Base-by-base conservation (phyloP, 2,329 filamentous ascomycete species). In the Sarocladiaceae sp. region DNA sequence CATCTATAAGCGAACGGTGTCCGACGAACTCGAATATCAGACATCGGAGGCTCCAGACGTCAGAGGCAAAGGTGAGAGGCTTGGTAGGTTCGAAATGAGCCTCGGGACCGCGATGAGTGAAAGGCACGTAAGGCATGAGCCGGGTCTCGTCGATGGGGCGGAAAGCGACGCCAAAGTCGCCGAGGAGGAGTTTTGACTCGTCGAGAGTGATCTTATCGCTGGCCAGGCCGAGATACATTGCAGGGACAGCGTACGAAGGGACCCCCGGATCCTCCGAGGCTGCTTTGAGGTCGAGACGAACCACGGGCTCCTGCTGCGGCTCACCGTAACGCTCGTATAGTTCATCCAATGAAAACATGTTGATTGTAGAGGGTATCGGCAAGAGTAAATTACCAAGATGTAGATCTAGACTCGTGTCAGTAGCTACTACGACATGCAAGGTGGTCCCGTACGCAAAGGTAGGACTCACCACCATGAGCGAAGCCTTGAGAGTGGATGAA, bases 11-110 rank as follows among this genome's bases (percentile, higher is more conserved):
- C 2, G 46, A 39, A 15, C 42, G 45, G 19, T 47, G 46, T 4
- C 50, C 59, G 7, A 69, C 47, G 16, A 68, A 56, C 12, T 47
- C 45, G 58, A 58, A 68, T 33, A 68, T 62, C 0, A 57, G 45
- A 44, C 56, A 63, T 0, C 53, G 61, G 10, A 69, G 59, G 6
- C 55, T 62, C 66, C 65, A 69, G n/a, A 67, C 64, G 32, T 68
- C 65, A 0, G 61, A 59, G 18, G 57, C 16, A 31, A 57, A 64
- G 2, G 59, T 58, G 4, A 67, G 51, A 11, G 62, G 55, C 10
- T 45, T 54, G 9, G 46, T 50, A 16, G 59, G 56, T 27, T 65
- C 57, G 47, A 68, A 67, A 2, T 52, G 48, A 24, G 48, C 52
- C 46, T 66, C 64, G 0, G 62, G 64, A 10, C 62, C 58, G 6